Evolutionary conservation across 345 rosid species (phyloP).

Genomic region (Eucalyptus brandiana): DNA sequence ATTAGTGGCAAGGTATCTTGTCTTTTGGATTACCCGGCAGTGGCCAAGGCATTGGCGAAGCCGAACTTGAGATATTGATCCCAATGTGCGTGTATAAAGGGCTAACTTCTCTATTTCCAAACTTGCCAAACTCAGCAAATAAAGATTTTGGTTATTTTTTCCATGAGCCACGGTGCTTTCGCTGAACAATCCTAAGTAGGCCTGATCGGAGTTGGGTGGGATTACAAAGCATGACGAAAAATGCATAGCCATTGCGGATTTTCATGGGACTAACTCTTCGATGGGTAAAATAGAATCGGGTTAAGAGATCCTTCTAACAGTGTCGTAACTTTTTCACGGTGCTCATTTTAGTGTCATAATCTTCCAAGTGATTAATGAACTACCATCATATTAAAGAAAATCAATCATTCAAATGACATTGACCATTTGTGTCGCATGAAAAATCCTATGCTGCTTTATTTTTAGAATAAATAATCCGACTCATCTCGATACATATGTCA

Average conservation of each 20-base stretch:
- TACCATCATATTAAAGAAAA: background rate
- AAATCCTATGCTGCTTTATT: background rate
- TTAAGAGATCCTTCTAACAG: background rate
- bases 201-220: background rate
- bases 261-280: background rate
- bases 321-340: rapidly evolving
- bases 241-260: background rate
- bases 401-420: background rate
- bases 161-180: background rate
- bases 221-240: background rate
- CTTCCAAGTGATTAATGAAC: background rate
- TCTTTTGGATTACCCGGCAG: no score
- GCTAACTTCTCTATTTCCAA: no score
- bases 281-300: background rate
- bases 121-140: background rate
- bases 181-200: background rate
- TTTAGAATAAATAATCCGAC: background rate
- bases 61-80: no score
- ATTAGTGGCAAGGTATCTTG: no score
- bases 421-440: background rate
- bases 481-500: background rate
- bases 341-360: background rate
- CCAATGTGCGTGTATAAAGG: no score
- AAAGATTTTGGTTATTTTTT: background rate
- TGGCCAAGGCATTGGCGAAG: no score